phyloP scores from a whole-genome alignment of 2,329 filamentous ascomycete species.

The Calycina herbarum region DNA sequence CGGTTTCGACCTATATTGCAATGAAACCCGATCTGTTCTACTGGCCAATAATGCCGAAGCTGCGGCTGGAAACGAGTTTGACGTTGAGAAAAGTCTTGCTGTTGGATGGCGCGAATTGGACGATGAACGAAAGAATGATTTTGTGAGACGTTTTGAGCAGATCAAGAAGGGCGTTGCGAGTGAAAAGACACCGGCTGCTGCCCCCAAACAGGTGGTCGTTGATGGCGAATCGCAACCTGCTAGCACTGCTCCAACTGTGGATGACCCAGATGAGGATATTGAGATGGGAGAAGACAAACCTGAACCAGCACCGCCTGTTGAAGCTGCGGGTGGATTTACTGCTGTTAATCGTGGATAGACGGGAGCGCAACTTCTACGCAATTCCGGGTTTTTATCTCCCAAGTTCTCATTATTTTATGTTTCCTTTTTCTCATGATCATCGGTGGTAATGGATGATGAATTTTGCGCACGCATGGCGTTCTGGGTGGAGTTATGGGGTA shows the following conservation, averaged over 20 bases:
- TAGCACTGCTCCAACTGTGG: slow-evolving; percentile 25
- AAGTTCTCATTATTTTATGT: neutral
- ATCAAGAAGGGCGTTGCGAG: slow-evolving; percentile 34
- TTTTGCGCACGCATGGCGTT: neutral
- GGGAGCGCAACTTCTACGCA: neutral
- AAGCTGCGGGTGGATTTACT: slow-evolving; percentile 33
- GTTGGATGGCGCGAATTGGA: slow-evolving; percentile 33
- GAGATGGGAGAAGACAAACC: slow-evolving; percentile 41
- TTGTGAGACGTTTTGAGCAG: slow-evolving; percentile 31
- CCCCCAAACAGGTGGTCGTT: slow-evolving; percentile 25
- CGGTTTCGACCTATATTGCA: slow-evolving; percentile 35
- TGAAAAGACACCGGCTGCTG: slow-evolving; percentile 22
- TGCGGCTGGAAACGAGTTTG: slow-evolving; percentile 30
- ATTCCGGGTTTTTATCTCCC: neutral
- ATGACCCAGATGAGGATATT: slow-evolving; percentile 33
- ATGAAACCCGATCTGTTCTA: slow-evolving; percentile 31
- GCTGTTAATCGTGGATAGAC: slow-evolving; percentile 32
- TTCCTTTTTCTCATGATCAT: neutral
- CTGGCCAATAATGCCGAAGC: slow-evolving; percentile 27
- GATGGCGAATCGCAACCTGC: slow-evolving; percentile 21
- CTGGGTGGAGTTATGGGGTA: neutral
- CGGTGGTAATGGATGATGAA: neutral
- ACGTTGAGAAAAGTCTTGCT: slow-evolving; percentile 34
- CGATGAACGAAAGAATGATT: slow-evolving; percentile 25
- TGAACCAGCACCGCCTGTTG: slow-evolving; percentile 19